Base-by-base conservation (phyloP, 805 yeast genomes). In the Groenewaldozyma tartarivorans region DNA sequence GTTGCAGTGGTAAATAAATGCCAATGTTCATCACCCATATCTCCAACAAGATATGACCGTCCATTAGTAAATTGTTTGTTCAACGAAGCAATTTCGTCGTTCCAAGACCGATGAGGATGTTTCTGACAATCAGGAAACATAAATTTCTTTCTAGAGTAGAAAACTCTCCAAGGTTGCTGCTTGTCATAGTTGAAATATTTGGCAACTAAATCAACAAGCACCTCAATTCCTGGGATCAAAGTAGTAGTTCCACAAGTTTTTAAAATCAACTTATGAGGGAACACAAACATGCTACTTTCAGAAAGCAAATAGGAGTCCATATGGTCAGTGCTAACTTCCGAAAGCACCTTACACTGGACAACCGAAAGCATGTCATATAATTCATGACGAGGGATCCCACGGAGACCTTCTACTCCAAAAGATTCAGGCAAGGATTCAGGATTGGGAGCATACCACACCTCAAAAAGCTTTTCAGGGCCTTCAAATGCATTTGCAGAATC, bases 161-260 rank as follows among this genome's bases (percentile, higher is more conserved):
- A 87, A 4, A 86, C 77, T 50, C 81, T 74, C 61, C 71, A 73
- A 24, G 85, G 77, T 42, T 53, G 53, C 13, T 48, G 46, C 20
- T 48, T 53, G 45, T 49, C 68, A 57, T 41, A 66, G 40, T 75
- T 76, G 63, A 45, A 60, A 42, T 66, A 65, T 4, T 56, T 45
- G 15, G 58, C 51, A 3, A 77, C 71, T 26, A 73, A 54, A 36
- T 74, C 73, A 46, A 83, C 74, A 38, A 90, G 62, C 38, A 74
- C 70, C 20, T 75, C 76, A 20, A 90, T 61, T 49, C 96, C 90
- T 19, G 77, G 73, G 43, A 90, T 69, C 1, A 95, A 81, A 1
- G 95, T 86, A 1, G 97, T 90, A 3, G 96, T 88, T 5, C 98
- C 98, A 60, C 98, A 90, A 4, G 98, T 90, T 61, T 90, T 90